These are phyloP conservation scores for Panicum hallii DNA, from an alignment of 202 grass and related monocot species.

Conservation along the genomic window DNA sequence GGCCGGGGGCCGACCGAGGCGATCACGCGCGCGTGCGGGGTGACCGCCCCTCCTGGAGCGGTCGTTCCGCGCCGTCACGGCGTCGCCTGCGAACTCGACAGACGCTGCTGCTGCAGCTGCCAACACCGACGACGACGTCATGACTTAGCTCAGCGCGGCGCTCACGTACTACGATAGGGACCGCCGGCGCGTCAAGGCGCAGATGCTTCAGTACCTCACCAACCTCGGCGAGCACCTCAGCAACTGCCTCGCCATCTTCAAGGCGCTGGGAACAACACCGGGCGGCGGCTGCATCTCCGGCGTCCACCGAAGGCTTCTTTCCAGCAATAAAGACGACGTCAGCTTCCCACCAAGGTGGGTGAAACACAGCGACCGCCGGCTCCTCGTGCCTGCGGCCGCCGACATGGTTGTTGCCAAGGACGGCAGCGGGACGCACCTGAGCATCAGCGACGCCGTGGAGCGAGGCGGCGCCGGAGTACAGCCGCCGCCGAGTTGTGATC, in stretches of 20 bases:
- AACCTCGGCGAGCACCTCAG: conserved; percentile 61
- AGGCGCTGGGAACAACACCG: background rate
- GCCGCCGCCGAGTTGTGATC: conserved; percentile 58
- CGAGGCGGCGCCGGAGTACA: conserved; percentile 57
- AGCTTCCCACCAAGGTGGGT: conserved; percentile 42
- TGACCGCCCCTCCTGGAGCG: conserved; percentile 38
- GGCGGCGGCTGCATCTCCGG: background rate
- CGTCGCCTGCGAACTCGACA: background rate
- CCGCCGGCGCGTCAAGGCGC: conserved; percentile 19
- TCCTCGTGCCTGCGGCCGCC: background rate
- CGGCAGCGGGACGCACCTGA: conserved; percentile 55
- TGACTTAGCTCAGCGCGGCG: conserved; percentile 67
- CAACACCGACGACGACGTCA: conserved; percentile 43
- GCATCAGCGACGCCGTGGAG: conserved; percentile 56
- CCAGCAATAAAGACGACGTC: background rate
- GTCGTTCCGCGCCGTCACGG: conserved; percentile 19
- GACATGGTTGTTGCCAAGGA: conserved; percentile 1
- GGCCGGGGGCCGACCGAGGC: conserved; percentile 32
- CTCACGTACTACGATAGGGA: conserved; percentile 57
- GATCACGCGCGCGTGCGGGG: conserved; percentile 45
- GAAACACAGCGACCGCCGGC: conserved; percentile 26
- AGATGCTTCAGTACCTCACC: conserved; percentile 52
- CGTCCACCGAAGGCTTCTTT: too few relatives aligned
- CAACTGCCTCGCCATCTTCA: conserved; percentile 76
- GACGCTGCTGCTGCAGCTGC: too few relatives aligned